These are phyloP conservation scores for Chlamydomonas sp. DNA, from an alignment of 139 green algal genomes.

Conservation along the genomic window DNA sequence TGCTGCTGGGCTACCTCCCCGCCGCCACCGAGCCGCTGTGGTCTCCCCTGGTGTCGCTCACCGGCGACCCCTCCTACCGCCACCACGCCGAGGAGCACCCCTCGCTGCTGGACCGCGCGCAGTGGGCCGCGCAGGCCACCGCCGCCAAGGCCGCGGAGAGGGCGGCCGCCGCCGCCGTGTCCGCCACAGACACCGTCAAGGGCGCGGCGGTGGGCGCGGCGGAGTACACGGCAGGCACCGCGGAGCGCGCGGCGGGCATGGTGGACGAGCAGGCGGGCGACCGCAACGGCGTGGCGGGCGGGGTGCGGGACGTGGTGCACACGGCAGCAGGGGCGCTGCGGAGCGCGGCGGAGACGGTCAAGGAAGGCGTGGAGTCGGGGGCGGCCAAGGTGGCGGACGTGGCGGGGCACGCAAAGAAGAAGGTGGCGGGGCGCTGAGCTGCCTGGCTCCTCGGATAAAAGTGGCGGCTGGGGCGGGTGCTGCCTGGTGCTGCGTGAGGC, in stretches of 20 bases:
- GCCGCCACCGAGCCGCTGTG: slow-evolving; percentile 20
- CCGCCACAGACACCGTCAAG: neutral
- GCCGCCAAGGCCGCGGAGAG: neutral
- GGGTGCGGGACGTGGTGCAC: neutral
- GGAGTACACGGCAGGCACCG: neutral
- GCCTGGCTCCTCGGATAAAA: no score
- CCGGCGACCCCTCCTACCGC: slow-evolving; percentile 23
- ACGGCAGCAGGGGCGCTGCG: no score
- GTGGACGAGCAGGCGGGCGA: no score
- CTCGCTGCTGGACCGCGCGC: slow-evolving; percentile 2
- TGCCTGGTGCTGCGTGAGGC: no score
- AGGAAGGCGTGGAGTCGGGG: slow-evolving; percentile 7
- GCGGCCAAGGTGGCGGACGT: slow-evolving; percentile 11
- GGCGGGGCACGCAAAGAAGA: neutral
- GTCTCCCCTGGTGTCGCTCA: neutral
- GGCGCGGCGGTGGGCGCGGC: neutral
- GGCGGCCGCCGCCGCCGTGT: neutral
- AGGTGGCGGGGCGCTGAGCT: neutral
- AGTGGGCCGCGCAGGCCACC: neutral
- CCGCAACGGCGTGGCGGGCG: neutral
- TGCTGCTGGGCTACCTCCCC: slow-evolving; percentile 13
- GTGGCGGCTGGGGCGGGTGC: no score
- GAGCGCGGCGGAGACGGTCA: slow-evolving; percentile 1
- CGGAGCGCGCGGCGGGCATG: no score
- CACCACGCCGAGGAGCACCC: slow-evolving; percentile 22